These are phyloP conservation scores for Ophiocordyceps australis DNA, from an alignment of 2,329 filamentous ascomycete species.

Conservation along the genomic window DNA sequence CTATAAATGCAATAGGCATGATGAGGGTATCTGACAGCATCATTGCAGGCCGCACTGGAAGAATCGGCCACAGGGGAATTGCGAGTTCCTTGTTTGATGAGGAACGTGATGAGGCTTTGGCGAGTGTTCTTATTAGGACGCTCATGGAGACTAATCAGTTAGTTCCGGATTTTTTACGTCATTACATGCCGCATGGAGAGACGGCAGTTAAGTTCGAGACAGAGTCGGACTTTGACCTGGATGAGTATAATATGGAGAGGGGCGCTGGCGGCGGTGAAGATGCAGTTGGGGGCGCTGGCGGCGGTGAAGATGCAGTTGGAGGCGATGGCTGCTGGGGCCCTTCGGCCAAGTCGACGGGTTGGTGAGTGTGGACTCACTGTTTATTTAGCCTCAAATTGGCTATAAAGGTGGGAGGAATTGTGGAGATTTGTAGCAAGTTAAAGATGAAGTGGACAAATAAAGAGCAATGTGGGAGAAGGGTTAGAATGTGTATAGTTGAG, in stretches of 20 bases:
- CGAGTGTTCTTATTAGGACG: conserved; percentile 57
- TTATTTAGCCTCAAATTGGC: no score
- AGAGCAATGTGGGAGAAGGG: no score
- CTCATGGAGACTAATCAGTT: conserved; percentile 63
- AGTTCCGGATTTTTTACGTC: conserved; percentile 65
- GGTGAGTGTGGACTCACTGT: no score
- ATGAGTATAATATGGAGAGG: conserved; percentile 17
- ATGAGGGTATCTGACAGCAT: conserved; percentile 1
- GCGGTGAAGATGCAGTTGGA: neutral
- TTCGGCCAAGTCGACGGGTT: no score
- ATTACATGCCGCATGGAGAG: conserved; percentile 39
- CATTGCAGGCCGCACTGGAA: conserved; percentile 68
- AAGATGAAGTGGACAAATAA: no score
- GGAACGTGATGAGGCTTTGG: conserved; percentile 55
- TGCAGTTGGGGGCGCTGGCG: conserved; percentile 3
- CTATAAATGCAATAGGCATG: neutral
- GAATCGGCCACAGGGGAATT: conserved; percentile 73
- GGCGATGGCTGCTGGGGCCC: conserved; percentile 2
- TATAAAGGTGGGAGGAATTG: no score
- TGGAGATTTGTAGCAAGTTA: no score
- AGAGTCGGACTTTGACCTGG: conserved; percentile 35
- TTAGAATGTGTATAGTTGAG: no score
- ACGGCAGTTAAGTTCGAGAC: conserved; percentile 28
- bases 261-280: conserved; percentile 7
- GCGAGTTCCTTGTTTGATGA: conserved; percentile 84